Percentiles rank a stretch among this genome's conserved stretches.
These are phyloP conservation scores for Lagenidium sp. DNA, from an alignment of 352 stramenopile genomes.

Conservation along the genomic window DNA sequence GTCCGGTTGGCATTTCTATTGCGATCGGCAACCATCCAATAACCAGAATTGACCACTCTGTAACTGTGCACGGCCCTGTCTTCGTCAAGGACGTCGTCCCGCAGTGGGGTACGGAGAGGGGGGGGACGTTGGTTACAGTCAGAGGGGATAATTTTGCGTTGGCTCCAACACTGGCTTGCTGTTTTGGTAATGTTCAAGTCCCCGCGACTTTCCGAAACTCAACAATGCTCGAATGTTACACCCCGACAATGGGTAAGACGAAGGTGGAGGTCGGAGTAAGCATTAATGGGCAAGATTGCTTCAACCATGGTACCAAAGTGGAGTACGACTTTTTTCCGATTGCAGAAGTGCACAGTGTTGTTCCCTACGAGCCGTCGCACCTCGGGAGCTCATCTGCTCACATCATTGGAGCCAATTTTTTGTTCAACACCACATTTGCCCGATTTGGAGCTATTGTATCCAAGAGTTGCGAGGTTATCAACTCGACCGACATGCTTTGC, in stretches of 20 bases:
- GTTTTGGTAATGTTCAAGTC: constrained; percentile 41
- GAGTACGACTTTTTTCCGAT: no score
- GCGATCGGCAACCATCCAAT: no score
- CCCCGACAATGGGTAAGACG: constrained; percentile 20
- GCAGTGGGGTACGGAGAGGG: constrained; percentile 14
- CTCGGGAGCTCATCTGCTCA: constrained; percentile 44
- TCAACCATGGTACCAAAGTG: constrained; percentile 32
- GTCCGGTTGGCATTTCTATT: no score
- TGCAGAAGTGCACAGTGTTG: constrained; percentile 22
- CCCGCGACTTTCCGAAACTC: constrained; percentile 57
- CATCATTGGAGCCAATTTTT: constrained; percentile 30
- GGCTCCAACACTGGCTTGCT: constrained; percentile 46
- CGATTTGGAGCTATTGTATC: constrained; percentile 7
- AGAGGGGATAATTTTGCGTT: constrained; percentile 40
- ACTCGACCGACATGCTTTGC: constrained; percentile 31
- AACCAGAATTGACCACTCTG: no score
- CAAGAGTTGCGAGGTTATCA: constrained; percentile 1
- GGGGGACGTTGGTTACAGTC: constrained; percentile 33
- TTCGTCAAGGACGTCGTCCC: constrained; percentile 18
- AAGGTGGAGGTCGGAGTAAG: constrained; percentile 28
- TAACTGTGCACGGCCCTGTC: no score
- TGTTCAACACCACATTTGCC: constrained; percentile 21
- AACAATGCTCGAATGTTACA: constrained; percentile 40
- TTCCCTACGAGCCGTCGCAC: constrained; percentile 23
- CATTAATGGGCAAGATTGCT: constrained; percentile 48